These are phyloP conservation scores for Ampelomyces quisqualis DNA, from an alignment of 2,329 filamentous ascomycete genomes.

Conservation along the genomic window DNA sequence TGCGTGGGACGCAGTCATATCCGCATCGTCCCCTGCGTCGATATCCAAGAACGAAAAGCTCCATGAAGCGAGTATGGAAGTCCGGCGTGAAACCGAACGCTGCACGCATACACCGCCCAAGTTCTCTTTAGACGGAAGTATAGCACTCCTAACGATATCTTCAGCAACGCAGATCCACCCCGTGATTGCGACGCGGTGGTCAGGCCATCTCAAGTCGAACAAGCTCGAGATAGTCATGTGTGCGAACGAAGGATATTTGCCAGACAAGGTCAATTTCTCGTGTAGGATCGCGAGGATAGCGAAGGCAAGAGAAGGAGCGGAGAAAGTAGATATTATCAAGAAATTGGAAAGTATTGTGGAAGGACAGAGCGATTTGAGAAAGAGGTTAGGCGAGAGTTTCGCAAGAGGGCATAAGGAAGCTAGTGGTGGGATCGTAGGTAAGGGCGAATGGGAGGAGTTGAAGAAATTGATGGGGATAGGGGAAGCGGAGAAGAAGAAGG, in stretches of 20 bases:
- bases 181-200: constrained; percentile 67
- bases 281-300: constrained; percentile 63
- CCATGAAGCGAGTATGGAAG: constrained; percentile 57
- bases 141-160: constrained; percentile 64
- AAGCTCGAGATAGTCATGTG: constrained; percentile 65
- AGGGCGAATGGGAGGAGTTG: constrained; percentile 64
- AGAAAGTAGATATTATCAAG: constrained; percentile 64
- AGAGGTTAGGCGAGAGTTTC: constrained; percentile 63
- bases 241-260: constrained; percentile 66
- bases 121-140: constrained; percentile 62
- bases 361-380: constrained; percentile 39
- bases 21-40: constrained; percentile 53
- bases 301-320: constrained; percentile 48
- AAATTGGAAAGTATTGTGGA: constrained; percentile 55
- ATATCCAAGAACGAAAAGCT: constrained; percentile 55
- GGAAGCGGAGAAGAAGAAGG: constrained; percentile 51
- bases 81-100: constrained; percentile 61
- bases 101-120: constrained; percentile 64
- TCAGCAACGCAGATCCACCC: constrained; percentile 65
- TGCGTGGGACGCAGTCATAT: constrained; percentile 61
- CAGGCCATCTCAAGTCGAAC: constrained; percentile 59
- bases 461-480: constrained; percentile 61
- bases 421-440: constrained; percentile 63
- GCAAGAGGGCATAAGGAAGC: constrained; percentile 68
- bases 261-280: constrained; percentile 66